phyloP scores from a whole-genome alignment of 2,329 filamentous ascomycete species.

The Sporothrix variecibatus region DNA sequence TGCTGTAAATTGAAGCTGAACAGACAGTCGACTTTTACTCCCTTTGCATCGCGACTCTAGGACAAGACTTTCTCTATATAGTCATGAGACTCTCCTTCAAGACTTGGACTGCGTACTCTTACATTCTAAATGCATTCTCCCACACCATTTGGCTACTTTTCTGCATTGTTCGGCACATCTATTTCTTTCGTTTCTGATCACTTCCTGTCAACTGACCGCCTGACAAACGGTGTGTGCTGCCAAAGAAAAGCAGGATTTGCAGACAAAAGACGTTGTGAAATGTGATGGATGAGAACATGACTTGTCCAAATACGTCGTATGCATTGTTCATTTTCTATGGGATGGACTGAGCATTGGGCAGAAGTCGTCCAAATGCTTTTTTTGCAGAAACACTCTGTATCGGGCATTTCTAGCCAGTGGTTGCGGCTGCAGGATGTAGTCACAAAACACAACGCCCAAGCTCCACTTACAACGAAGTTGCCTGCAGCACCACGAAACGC shows the following conservation, averaged over 20 bases:
- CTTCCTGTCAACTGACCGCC: background rate
- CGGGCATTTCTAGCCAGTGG: background rate
- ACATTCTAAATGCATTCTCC: too few relatives aligned
- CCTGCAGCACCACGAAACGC: background rate
- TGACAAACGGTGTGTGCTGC: background rate
- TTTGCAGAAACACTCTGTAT: background rate
- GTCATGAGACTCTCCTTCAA: background rate
- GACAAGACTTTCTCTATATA: slow-evolving; percentile 7
- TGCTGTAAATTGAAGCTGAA: background rate
- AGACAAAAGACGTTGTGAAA: background rate
- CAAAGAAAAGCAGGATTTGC: background rate
- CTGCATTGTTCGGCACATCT: background rate
- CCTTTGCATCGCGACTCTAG: background rate
- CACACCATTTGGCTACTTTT: background rate
- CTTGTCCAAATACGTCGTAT: background rate
- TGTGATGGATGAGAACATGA: background rate
- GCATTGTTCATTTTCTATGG: background rate
- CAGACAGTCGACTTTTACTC: background rate
- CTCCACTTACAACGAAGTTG: background rate
- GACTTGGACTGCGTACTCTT: too few relatives aligned
- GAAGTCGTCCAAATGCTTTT: background rate
- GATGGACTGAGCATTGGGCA: background rate
- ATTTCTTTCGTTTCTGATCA: background rate
- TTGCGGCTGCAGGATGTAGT: background rate
- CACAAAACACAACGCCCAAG: background rate